Evolutionary conservation across 129 eudicot species (phyloP).

Genomic region (Flaveria bidentis): DNA sequence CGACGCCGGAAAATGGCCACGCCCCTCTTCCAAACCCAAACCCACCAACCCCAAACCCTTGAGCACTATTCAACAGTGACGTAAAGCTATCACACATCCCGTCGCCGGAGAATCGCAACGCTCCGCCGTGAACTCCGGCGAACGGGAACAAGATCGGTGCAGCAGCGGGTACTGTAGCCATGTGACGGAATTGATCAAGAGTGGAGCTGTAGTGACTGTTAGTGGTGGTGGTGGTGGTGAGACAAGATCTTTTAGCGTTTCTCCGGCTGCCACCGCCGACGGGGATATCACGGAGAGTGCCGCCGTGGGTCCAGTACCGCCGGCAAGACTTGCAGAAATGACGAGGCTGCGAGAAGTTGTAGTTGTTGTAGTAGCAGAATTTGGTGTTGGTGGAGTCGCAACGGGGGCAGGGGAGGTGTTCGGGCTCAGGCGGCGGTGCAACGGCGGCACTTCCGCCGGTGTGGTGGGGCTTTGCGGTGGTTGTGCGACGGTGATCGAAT

Average conservation of each 20-base stretch:
- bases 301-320: slow-evolving; percentile 83
- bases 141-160: slow-evolving; percentile 49
- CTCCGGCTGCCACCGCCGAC: slow-evolving; percentile 75
- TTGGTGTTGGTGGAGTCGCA: slow-evolving; percentile 78
- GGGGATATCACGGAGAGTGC: slow-evolving; percentile 74
- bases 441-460: slow-evolving; percentile 13
- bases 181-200: slow-evolving; percentile 39
- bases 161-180: slow-evolving; percentile 25
- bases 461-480: slow-evolving; percentile 40
- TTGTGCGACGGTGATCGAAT: slow-evolving; percentile 37
- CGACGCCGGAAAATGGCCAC: slow-evolving; percentile 57
- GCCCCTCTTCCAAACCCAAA: slow-evolving; percentile 48
- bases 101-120: slow-evolving; percentile 28
- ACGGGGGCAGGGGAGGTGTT: slow-evolving; percentile 80
- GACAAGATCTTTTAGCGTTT: slow-evolving; percentile 55
- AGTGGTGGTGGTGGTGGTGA: not conserved
- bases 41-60: slow-evolving; percentile 44
- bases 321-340: slow-evolving; percentile 81
- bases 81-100: slow-evolving; percentile 62
- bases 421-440: slow-evolving; percentile 68
- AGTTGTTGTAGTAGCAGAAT: slow-evolving; percentile 93
- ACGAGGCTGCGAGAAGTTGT: slow-evolving; percentile 90
- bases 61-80: slow-evolving; percentile 50
- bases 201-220: not conserved
- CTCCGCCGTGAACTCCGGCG: slow-evolving; percentile 39